Conservation (phyloP, 495 filamentous ascomycete genomes). For the Lophiostoma macrostomum region DNA sequence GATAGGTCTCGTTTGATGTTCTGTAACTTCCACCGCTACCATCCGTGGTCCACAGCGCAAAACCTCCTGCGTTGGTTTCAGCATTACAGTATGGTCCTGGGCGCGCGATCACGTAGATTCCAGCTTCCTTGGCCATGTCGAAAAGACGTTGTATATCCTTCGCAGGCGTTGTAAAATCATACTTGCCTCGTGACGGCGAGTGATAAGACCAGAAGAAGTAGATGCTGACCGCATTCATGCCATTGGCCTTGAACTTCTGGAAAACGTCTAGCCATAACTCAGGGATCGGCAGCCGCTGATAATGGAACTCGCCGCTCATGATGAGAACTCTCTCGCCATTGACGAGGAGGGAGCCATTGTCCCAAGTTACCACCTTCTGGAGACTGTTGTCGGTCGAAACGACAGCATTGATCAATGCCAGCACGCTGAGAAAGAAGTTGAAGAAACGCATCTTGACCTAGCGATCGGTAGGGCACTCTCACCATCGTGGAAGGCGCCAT, state of each 20-base stretch:
- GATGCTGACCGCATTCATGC: slow-evolving; percentile 40
- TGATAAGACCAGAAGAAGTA: slow-evolving; percentile 60
- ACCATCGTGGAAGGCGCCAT: too few species aligned
- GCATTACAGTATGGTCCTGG: slow-evolving; percentile 61
- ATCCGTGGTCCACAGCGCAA: slow-evolving; percentile 53
- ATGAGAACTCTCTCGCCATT: slow-evolving; percentile 25
- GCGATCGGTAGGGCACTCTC: too few species aligned
- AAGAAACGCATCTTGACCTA: slow-evolving; percentile 7
- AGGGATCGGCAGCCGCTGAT: slow-evolving; percentile 26
- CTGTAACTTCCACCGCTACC: slow-evolving; percentile 48
- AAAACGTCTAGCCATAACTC: slow-evolving; percentile 33
- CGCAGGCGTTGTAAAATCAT: slow-evolving; percentile 55
- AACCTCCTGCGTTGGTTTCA: slow-evolving; percentile 46
- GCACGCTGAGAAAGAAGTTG: background rate
- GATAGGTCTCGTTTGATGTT: slow-evolving; percentile 45
- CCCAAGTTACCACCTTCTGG: slow-evolving; percentile 23
- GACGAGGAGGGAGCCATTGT: slow-evolving; percentile 21
- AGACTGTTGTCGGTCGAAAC: slow-evolving; percentile 23
- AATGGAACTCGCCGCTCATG: slow-evolving; percentile 29
- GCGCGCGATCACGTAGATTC: slow-evolving; percentile 56
- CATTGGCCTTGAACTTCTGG: slow-evolving; percentile 32
- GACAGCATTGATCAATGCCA: background rate
- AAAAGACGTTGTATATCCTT: slow-evolving; percentile 54
- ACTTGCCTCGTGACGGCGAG: slow-evolving; percentile 44
- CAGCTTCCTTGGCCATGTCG: slow-evolving; percentile 55